Evolutionary conservation across 805 yeast species (phyloP).

Genomic region (Sugiyamaella boreocaroliniensis): DNA sequence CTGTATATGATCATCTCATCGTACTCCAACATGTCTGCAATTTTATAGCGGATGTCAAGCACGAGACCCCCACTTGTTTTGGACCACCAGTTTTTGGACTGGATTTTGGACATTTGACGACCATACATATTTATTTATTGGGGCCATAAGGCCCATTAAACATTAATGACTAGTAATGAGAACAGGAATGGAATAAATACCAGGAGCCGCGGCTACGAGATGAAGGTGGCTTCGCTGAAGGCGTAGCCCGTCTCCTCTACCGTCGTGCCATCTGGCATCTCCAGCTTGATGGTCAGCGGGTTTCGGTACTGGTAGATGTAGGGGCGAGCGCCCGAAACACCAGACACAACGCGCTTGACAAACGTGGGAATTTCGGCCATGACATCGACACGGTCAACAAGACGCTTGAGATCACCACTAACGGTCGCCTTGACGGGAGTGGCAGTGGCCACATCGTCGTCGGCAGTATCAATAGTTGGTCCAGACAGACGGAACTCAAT

Average conservation of each 20-base stretch:
- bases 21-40: conserved; percentile 49
- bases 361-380: conserved; percentile 95
- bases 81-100: too few species aligned
- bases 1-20: conserved; percentile 60
- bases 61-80: too few species aligned
- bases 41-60: conserved; percentile 29
- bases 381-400: conserved; percentile 90
- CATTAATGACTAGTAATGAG: neutral
- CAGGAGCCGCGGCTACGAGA: conserved; percentile 31
- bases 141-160: neutral
- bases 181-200: neutral
- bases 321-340: conserved; percentile 95
- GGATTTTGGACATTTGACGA: neutral
- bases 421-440: conserved; percentile 42
- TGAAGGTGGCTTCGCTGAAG: conserved; percentile 78
- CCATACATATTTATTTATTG: neutral
- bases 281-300: conserved; percentile 44
- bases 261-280: conserved; percentile 34
- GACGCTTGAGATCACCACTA: conserved; percentile 50
- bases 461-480: conserved; percentile 39
- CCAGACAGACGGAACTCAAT: conserved; percentile 57
- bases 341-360: conserved; percentile 87
- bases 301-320: conserved; percentile 88
- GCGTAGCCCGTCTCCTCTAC: conserved; percentile 55
- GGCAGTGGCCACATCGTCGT: conserved; percentile 34